Evolutionary conservation across 805 yeast species (phyloP).

Genomic region (Ogataea thermomethanolica): DNA sequence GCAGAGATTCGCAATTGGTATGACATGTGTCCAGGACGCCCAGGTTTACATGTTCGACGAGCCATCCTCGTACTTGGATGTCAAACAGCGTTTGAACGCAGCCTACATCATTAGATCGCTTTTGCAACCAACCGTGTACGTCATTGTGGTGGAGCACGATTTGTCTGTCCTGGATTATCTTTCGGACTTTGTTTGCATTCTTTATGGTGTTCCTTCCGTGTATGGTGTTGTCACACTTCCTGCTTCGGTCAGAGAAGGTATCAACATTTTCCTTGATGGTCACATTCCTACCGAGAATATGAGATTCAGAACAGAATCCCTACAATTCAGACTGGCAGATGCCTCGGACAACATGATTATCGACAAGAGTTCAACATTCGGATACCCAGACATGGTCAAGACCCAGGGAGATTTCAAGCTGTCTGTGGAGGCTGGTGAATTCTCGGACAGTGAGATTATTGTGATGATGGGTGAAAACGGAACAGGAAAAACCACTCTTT

Average conservation of each 20-base stretch:
- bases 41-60: constrained; percentile 99
- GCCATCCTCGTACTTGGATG: constrained; percentile 97
- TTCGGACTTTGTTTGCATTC: constrained; percentile 93
- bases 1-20: constrained; percentile 96
- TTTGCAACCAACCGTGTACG: constrained; percentile 71
- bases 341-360: constrained; percentile 72
- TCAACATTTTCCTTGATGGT: constrained; percentile 97
- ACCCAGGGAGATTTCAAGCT: constrained; percentile 96
- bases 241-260: constrained; percentile 97
- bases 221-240: constrained; percentile 99
- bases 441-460: constrained; percentile 92
- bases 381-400: constrained; percentile 78
- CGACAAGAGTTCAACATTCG: constrained; percentile 75
- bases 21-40: constrained; percentile 93
- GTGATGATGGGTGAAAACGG: constrained; percentile 99
- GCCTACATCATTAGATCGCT: constrained; percentile 91
- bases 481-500: constrained; percentile 98
- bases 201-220: constrained; percentile 97
- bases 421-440: constrained; percentile 79
- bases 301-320: constrained; percentile 93
- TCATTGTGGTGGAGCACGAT: constrained; percentile 98
- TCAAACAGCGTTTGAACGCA: constrained; percentile 97
- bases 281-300: constrained; percentile 94
- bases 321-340: constrained; percentile 90
- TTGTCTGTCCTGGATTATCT: constrained; percentile 94